A percentile compares a stretch with the other conserved stretches of the same genome.
Conservation (phyloP, 2,329 filamentous ascomycete genomes). For the Aureobasidium pullulans region DNA sequence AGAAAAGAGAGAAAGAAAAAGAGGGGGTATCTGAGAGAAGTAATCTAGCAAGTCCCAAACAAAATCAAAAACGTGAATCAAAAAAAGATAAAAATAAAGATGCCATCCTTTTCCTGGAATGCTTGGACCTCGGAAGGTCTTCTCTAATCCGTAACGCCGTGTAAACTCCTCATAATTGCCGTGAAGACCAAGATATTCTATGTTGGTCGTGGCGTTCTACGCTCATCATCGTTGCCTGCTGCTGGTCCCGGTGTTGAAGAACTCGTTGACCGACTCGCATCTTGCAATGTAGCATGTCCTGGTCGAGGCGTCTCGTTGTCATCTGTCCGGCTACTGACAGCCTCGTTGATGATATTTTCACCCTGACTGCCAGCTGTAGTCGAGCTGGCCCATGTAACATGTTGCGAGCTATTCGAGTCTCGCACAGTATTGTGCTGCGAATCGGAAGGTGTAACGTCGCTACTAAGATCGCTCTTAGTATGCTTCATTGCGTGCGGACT, state of each 20-base stretch:
- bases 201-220: background rate
- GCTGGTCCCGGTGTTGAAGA: background rate
- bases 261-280: background rate
- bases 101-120: background rate
- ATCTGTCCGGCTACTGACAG: background rate
- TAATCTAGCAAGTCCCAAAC: constrained; percentile 2
- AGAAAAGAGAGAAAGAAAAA: background rate
- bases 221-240: background rate
- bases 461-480: background rate
- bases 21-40: constrained; percentile 10
- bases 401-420: constrained; percentile 3
- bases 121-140: background rate
- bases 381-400: constrained; percentile 10
- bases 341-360: background rate
- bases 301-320: background rate
- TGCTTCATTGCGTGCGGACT: constrained; percentile 31
- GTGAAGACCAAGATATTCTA: background rate
- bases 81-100: background rate
- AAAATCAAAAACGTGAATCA: background rate
- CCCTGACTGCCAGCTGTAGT: constrained; percentile 10
- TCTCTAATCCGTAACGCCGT: background rate
- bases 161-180: background rate
- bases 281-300: background rate
- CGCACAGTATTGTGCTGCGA: background rate
- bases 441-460: background rate